Percentiles rank a stretch among this genome's conserved stretches.
These are phyloP conservation scores for Solanum chiquidenum DNA, from an alignment of 257 asterid species.

Conservation along the genomic window DNA sequence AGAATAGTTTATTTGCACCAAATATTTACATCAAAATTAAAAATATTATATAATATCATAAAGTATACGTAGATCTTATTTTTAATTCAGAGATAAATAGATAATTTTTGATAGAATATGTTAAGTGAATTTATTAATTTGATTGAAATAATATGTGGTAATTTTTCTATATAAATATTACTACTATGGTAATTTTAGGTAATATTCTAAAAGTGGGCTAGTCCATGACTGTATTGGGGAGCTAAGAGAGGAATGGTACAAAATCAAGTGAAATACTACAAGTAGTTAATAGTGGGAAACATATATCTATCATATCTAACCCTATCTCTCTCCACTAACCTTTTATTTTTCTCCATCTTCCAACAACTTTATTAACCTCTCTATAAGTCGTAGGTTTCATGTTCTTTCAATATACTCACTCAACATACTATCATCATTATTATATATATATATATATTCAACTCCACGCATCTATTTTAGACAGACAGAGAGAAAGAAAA, in stretches of 20 bases:
- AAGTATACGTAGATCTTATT: neutral
- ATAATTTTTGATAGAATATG: no score
- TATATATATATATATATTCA: neutral
- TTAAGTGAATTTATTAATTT: neutral
- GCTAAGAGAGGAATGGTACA: slow-evolving; percentile 13
- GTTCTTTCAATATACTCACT: neutral
- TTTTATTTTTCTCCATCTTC: neutral
- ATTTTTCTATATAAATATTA: neutral
- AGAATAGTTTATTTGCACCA: neutral
- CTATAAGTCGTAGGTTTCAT: slow-evolving; percentile 15
- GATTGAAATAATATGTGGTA: neutral
- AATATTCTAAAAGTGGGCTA: neutral
- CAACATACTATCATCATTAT: neutral
- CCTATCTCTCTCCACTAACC: neutral
- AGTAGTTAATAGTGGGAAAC: neutral
- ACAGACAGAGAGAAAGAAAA: neutral
- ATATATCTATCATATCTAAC: neutral
- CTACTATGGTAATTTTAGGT: neutral
- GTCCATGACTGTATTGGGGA: slow-evolving; percentile 32
- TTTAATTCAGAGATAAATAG: neutral
- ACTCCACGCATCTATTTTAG: neutral
- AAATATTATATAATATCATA: no score
- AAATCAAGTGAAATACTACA: slow-evolving; percentile 12
- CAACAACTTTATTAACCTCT: neutral
- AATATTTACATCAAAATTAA: neutral